Percentiles rank a stretch among this genome's conserved stretches.
phyloP scores from a whole-genome alignment of 495 filamentous ascomycete species.

The Penicillium nucicola region DNA sequence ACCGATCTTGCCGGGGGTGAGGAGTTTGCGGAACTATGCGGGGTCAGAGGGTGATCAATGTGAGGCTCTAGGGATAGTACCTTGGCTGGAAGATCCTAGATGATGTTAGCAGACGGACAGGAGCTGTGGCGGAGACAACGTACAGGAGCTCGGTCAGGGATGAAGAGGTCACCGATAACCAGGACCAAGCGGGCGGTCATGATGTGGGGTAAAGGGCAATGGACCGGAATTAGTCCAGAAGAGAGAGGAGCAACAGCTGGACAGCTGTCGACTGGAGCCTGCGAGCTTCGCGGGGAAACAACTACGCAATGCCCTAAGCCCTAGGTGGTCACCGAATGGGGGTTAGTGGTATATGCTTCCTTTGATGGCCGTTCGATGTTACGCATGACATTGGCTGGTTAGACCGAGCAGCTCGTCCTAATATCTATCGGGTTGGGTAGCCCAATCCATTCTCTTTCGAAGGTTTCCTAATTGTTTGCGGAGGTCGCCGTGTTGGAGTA shows the following conservation, averaged over 20 bases:
- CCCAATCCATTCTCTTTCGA: slow-evolving; percentile 4
- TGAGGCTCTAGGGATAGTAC: slow-evolving; percentile 41
- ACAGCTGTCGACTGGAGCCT: slow-evolving; percentile 10
- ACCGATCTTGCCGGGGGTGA: slow-evolving; percentile 95
- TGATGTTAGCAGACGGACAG: slow-evolving; percentile 18
- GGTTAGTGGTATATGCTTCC: slow-evolving; percentile 5
- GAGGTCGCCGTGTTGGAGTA: slow-evolving; percentile 15
- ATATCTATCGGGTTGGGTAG: slow-evolving; percentile 1
- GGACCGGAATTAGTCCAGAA: slow-evolving; percentile 20
- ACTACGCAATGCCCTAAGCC: slow-evolving; percentile 28
- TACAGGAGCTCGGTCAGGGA: slow-evolving; percentile 90
- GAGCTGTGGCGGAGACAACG: slow-evolving; percentile 18
- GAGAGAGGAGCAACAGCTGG: neutral
- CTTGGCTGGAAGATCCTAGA: slow-evolving; percentile 85
- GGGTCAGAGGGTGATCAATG: neutral
- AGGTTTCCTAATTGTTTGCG: slow-evolving; percentile 8
- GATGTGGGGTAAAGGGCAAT: slow-evolving; percentile 22
- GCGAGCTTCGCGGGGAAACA: slow-evolving; percentile 40
- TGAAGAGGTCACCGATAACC: slow-evolving; percentile 95
- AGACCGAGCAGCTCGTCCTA: slow-evolving; percentile 11
- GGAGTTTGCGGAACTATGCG: slow-evolving; percentile 90
- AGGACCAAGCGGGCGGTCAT: slow-evolving; percentile 85
- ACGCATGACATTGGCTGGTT: slow-evolving; percentile 9
- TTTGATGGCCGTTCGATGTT: slow-evolving; percentile 3
- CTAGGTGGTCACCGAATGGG: slow-evolving; percentile 10